Base-by-base conservation (phyloP, 352 stramenopile genomes). In the Phytophthora boehmeriae region DNA sequence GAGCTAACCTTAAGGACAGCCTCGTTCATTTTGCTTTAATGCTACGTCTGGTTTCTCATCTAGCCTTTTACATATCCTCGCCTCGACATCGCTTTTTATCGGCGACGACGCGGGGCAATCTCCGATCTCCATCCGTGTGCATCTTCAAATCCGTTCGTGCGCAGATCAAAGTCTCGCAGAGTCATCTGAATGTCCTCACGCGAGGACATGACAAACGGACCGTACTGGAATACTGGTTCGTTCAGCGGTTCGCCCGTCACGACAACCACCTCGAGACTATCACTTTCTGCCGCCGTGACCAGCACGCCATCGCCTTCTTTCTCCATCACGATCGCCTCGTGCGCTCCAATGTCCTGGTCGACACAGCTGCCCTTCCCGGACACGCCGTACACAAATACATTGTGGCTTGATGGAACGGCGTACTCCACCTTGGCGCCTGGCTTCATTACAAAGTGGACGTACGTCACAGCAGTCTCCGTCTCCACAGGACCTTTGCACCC, bases 181-280 rank as follows among this genome's bases (percentile, higher is more conserved):
- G 77, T 79, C 30, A 78, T 42, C 11, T 72, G 68, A 44, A 86
- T 86, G 41, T 86, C 75, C 11, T 74, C 59, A 8, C 55, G 16
- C n/a, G 69, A 83, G 20, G 63, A 79, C 80, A 90, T 89, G 30
- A 89, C 78, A 48, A 88, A 89, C n/a, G 80, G 78, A 16, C 78
- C 80, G 48, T 90, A 80, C 50, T 84, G 79, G 14, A 73, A 63
- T 3, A 90, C 62, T 8, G 75, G 74, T 54, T 90, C 80, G 39
- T 82, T 69, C 30, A 90, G 48, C 8, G 76, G 80, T 59, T 85
- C 34, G 14, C 76, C 78, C n/a, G 52, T 75, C 20, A 87, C 64
- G 41, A 86, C 56, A 2, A 88, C 67, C 23, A 87, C 81, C 58
- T 90, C 72, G 13, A 86, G n/a, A 0, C 43, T 58, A 4, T 73